These are phyloP conservation scores for Phytophthora sp. DNA, from an alignment of 352 stramenopile species.

Conservation along the genomic window DNA sequence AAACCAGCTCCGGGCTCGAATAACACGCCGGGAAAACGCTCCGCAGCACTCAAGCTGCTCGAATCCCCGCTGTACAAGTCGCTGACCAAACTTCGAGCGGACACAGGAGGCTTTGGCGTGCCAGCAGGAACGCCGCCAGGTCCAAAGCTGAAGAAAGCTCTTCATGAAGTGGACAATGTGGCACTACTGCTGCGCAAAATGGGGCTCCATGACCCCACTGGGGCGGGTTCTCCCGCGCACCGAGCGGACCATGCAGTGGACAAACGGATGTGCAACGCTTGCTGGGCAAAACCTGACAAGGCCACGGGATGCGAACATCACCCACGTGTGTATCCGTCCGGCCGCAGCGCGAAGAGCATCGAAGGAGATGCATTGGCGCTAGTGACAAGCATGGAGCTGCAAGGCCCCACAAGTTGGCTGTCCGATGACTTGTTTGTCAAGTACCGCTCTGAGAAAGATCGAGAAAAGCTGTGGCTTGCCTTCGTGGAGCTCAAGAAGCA, in stretches of 20 bases:
- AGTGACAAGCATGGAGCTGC: constrained; percentile 52
- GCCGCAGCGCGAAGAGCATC: constrained; percentile 21
- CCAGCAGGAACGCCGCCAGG: constrained; percentile 14
- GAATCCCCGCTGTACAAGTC: constrained; percentile 80
- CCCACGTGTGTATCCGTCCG: constrained; percentile 42
- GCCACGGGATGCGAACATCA: constrained; percentile 72
- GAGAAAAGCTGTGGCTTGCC: constrained; percentile 64
- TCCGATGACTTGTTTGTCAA: constrained; percentile 83
- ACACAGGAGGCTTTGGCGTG: constrained; percentile 29
- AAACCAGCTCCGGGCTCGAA: constrained; percentile 24
- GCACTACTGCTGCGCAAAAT: constrained; percentile 73
- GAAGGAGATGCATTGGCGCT: constrained; percentile 25
- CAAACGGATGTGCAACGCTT: constrained; percentile 83
- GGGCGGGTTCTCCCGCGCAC: constrained; percentile 33
- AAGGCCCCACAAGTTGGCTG: constrained; percentile 83
- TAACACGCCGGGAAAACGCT: constrained; percentile 10
- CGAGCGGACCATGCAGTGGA: constrained; percentile 72
- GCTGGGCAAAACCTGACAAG: constrained; percentile 68
- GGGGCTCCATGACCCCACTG: constrained; percentile 52
- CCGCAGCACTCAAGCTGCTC: constrained; percentile 60
- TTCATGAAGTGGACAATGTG: constrained; percentile 80
- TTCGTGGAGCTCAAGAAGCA: constrained; percentile 52
- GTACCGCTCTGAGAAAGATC: constrained; percentile 76
- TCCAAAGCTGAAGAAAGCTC: constrained; percentile 56
- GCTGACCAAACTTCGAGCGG: constrained; percentile 55